A percentile compares a stretch with the other conserved stretches of the same genome.
Conservation (phyloP, 2,329 filamentous ascomycete species). For the Sphaerostilbella broomeana region DNA sequence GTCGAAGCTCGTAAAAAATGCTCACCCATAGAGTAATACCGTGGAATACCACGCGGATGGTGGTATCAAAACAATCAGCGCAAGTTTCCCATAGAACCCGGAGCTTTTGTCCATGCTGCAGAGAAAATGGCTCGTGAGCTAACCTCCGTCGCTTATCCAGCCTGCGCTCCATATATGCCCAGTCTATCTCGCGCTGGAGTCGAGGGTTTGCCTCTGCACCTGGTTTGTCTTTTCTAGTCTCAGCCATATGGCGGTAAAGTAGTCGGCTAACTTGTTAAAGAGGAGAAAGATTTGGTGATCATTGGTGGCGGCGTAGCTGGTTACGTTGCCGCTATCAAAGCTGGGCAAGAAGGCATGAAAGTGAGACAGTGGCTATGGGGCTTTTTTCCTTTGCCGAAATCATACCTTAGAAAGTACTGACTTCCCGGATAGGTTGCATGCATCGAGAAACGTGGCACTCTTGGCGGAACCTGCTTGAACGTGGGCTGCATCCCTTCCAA, state of each 20-base stretch:
- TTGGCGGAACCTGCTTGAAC: conserved; percentile 96
- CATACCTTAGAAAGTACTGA: neutral
- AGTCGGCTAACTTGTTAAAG: conserved; percentile 39
- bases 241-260: neutral
- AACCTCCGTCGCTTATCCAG: conserved; percentile 4
- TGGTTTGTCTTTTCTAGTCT: conserved; percentile 35
- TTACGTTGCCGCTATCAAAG: conserved; percentile 98
- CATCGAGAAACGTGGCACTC: conserved; percentile 93
- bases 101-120: too few relatives aligned
- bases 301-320: conserved; percentile 97
- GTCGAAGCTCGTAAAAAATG: too few relatives aligned
- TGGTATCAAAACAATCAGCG: too few relatives aligned
- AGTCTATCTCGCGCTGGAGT: conserved; percentile 42
- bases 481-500: conserved; percentile 99
- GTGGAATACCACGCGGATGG: too few relatives aligned
- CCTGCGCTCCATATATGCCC: conserved; percentile 17
- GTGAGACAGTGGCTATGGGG: conserved; percentile 39
- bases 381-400: neutral
- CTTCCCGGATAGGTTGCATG: conserved; percentile 65
- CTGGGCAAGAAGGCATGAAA: conserved; percentile 94
- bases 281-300: conserved; percentile 94
- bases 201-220: conserved; percentile 53
- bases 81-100: too few relatives aligned
- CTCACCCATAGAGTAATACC: too few relatives aligned
- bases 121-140: too few relatives aligned